A percentile compares a stretch with the other conserved stretches of the same genome.
Conservation (phyloP, 1,284 basidiomycete species). For the Thelephora terrestris region DNA sequence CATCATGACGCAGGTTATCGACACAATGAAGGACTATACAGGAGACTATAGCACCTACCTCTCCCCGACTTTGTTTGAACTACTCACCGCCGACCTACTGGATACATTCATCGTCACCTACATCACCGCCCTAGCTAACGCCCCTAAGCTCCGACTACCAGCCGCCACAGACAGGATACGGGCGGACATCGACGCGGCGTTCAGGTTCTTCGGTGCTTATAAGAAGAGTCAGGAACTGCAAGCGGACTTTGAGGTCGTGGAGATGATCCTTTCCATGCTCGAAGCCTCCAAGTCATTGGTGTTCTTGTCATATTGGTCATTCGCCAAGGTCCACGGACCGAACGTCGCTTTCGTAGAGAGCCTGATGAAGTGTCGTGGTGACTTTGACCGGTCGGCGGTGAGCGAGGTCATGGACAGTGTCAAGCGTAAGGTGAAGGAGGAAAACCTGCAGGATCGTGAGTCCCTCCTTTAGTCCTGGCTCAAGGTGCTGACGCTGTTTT, state of each 20-base stretch:
- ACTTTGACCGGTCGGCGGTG: constrained; percentile 82
- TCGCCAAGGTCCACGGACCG: constrained; percentile 93
- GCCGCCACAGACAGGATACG: constrained; percentile 74
- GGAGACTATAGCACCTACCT: constrained; percentile 86
- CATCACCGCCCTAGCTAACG: constrained; percentile 78
- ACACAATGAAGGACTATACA: constrained; percentile 96
- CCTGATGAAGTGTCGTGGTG: constrained; percentile 82
- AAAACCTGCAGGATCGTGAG: constrained; percentile 77
- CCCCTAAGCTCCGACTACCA: constrained; percentile 85
- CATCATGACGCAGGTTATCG: constrained; percentile 76
- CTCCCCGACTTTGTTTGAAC: constrained; percentile 85
- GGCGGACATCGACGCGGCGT: constrained; percentile 71
- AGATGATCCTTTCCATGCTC: constrained; percentile 77
- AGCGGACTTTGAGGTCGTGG: constrained; percentile 77
- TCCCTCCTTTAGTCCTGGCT: constrained; percentile 13
- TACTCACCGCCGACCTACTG: constrained; percentile 88
- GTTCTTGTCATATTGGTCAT: constrained; percentile 92
- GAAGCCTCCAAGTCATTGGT: constrained; percentile 89
- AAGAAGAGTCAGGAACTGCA: constrained; percentile 79
- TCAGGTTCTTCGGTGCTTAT: constrained; percentile 74
- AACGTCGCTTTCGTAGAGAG: constrained; percentile 88
- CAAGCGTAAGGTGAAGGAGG: constrained; percentile 86
- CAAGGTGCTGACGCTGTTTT: constrained; percentile 8
- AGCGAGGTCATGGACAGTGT: constrained; percentile 92
- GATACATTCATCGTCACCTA: constrained; percentile 89